Base-by-base conservation (phyloP, 306 rosid genomes). In the Vigna trinervia region DNA sequence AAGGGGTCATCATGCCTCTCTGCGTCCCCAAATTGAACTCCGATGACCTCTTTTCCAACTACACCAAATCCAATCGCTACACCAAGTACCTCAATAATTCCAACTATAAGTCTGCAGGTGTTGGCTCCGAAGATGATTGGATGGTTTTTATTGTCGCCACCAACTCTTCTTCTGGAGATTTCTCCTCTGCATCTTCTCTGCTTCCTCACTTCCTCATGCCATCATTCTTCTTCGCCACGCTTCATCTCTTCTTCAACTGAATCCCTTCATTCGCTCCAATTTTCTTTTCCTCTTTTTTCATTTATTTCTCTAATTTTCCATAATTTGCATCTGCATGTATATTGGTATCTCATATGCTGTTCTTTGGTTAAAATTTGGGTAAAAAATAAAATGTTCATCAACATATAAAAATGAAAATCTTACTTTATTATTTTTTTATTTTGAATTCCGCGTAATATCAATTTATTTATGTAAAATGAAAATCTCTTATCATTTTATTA, bases 101-200 rank as follows among this genome's bases (percentile, higher is more conserved):
- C 0, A 88, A 79, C 77, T 91, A 77, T 68, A 77, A 84, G 0
- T 87, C 87, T 15, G 97, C 85, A 3, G 98, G 98, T 1, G 20
- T 88, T 52, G 97, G 90, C 12, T 70, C 84, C 1, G 89, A 94
- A 50, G 73, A 90, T 26, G 88, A 94, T 17, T 94, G 97, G 97
- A 84, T 90, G 86, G 86, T 91, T 66, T 78, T 90, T 26, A 84
- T 90, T 62, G 17, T 91, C 74, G 85, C 77, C 56, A 91, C 96
- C 8, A 79, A 73, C 23, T 4, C 87, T 0, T 20, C 71, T 1
- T 54, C 75, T 20, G 97, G 94, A 12, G 78, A 84, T 78, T 88
- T 94, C 11, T 71, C 93, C 10, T 73, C 90, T 23, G 84, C 89
- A 2, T 66, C 77, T 51, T 80, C 84, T 80, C 71, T 71, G 8